Percentiles rank a stretch among this genome's conserved stretches.
These are phyloP conservation scores for Limnomonas spitsbergensis DNA, from an alignment of 139 green algal species.

Conservation along the genomic window DNA sequence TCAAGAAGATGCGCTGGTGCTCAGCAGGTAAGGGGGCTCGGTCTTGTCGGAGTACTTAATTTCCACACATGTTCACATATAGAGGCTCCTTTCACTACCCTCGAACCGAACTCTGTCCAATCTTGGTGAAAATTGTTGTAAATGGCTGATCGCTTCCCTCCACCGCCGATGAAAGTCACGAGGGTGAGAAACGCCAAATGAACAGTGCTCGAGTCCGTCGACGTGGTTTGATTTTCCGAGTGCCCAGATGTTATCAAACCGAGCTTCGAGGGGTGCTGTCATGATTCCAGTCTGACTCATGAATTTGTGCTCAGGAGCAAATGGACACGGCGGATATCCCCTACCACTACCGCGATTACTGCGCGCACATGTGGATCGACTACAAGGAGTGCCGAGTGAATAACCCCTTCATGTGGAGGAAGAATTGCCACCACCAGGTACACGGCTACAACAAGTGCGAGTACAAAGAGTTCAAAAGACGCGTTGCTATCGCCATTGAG, in stretches of 20 bases:
- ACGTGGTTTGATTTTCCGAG: too few species aligned
- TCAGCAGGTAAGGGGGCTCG: too few species aligned
- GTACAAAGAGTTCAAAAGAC: constrained; percentile 57
- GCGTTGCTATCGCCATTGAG: constrained; percentile 48
- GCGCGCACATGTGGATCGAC: constrained; percentile 84
- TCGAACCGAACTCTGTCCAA: too few species aligned
- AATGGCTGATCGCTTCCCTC: constrained; percentile 40
- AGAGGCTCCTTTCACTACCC: too few species aligned
- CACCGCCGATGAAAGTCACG: constrained; percentile 41
- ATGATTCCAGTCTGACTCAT: not conserved
- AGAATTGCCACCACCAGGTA: constrained; percentile 40
- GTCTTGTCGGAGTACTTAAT: too few species aligned
- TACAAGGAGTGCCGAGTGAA: constrained; percentile 81
- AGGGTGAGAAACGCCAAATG: constrained; percentile 17
- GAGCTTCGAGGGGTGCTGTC: not conserved
- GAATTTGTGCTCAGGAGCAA: too few species aligned
- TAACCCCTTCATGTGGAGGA: constrained; percentile 36
- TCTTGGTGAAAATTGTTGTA: too few species aligned
- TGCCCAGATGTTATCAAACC: not conserved
- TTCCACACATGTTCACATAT: too few species aligned
- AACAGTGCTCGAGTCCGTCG: not conserved
- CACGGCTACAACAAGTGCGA: constrained; percentile 54
- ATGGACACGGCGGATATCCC: constrained; percentile 73
- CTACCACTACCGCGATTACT: constrained; percentile 82
- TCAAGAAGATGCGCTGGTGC: too few species aligned